Conservation (phyloP, 2,329 filamentous ascomycete species). For the Fusarium nematophilum region DNA sequence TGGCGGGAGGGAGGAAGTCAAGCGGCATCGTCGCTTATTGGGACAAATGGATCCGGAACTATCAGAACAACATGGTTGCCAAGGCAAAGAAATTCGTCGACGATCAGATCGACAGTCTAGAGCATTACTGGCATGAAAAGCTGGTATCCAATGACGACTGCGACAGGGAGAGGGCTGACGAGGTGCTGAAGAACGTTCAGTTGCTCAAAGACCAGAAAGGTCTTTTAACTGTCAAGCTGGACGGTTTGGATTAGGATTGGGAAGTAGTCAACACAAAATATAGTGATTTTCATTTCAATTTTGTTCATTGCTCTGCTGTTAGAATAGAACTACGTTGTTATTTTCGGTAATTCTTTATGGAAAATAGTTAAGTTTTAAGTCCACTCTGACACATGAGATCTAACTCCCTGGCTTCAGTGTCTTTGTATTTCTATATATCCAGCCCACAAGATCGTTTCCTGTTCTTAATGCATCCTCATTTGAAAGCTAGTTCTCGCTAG, state of each 20-base stretch:
- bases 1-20: neutral
- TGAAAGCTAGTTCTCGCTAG: neutral
- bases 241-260: slow-evolving; percentile 8
- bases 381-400: no score
- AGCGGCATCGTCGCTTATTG: slow-evolving; percentile 6
- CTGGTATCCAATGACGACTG: slow-evolving; percentile 10
- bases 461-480: neutral
- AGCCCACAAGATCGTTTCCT: neutral
- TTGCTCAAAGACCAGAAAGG: slow-evolving; percentile 6
- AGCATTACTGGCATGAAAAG: slow-evolving; percentile 11
- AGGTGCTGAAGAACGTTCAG: slow-evolving; percentile 7
- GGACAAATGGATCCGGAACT: slow-evolving; percentile 6
- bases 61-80: slow-evolving; percentile 5
- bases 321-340: no score
- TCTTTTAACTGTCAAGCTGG: slow-evolving; percentile 5
- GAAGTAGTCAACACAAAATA: slow-evolving; percentile 3
- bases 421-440: no score
- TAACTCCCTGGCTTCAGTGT: no score
- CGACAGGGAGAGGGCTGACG: slow-evolving; percentile 6
- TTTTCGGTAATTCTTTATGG: no score
- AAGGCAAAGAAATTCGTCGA: slow-evolving; percentile 3
- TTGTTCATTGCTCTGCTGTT: no score
- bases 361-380: no score
- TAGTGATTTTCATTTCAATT: slow-evolving; percentile 6
- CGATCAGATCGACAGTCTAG: slow-evolving; percentile 1